A percentile compares a stretch with the other conserved stretches of the same genome.
Evolutionary conservation across 106 monocot species (phyloP).

Genomic region (Gastrodia elata): DNA sequence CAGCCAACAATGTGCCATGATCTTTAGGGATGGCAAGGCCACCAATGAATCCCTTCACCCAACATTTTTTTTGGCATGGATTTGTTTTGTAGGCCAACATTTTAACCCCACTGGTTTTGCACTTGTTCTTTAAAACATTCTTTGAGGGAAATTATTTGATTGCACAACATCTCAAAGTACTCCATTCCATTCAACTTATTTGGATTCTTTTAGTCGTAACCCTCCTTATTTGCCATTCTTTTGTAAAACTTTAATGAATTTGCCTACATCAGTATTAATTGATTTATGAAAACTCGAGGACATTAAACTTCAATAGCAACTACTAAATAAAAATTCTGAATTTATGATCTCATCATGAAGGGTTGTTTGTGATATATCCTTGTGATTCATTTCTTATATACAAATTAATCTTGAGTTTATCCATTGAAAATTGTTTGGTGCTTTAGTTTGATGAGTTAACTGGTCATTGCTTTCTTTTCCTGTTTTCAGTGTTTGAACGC

Average conservation of each 20-base stretch:
- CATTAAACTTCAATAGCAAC: not conserved
- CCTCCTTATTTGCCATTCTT: too few species aligned
- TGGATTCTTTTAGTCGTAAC: too few species aligned
- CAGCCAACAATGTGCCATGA: too few species aligned
- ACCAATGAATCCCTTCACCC: too few species aligned
- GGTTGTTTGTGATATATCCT: not conserved
- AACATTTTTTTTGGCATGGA: too few species aligned
- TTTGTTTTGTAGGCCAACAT: too few species aligned
- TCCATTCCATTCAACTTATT: too few species aligned
- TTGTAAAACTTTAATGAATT: not conserved
- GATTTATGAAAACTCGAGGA: not conserved
- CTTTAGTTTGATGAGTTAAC: slow-evolving; percentile 3
- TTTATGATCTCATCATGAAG: not conserved
- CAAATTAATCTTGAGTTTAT: not conserved
- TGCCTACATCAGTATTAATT: not conserved
- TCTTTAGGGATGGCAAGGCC: too few species aligned
- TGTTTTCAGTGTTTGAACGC: slow-evolving; percentile 2
- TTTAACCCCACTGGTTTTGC: too few species aligned
- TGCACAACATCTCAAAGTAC: too few species aligned
- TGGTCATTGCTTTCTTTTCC: not conserved
- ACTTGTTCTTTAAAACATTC: too few species aligned
- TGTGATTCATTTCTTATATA: not conserved
- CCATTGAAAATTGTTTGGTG: not conserved
- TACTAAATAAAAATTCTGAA: not conserved
- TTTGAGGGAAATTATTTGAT: too few species aligned